Conservation (phyloP, 75 land plant species). For the Chamaecyparis obtusa region DNA sequence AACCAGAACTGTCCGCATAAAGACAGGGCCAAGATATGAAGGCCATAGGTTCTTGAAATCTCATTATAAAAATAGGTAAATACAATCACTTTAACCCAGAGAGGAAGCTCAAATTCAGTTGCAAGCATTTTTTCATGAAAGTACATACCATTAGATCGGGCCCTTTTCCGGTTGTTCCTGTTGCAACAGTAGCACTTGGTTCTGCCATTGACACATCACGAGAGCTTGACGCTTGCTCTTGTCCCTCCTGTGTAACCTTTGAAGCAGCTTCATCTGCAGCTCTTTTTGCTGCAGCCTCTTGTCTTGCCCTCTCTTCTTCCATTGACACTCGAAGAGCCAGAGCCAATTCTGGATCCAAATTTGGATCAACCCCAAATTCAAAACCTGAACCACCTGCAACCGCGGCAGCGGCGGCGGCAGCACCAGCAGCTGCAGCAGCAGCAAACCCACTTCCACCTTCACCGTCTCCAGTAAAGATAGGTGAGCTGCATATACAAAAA, state of each 20-base stretch:
- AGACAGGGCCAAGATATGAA: not conserved
- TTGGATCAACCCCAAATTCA: slow-evolving; percentile 97
- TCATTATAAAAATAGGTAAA: not conserved
- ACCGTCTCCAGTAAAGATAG: slow-evolving; percentile 93
- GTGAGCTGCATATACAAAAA: slow-evolving; percentile 54
- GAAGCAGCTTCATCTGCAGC: slow-evolving; percentile 77
- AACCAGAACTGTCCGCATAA: not conserved
- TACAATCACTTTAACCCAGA: not conserved
- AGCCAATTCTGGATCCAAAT: slow-evolving; percentile 93
- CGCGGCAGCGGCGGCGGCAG: slow-evolving; percentile 83
- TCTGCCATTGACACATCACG: slow-evolving; percentile 82
- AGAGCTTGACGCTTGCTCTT: slow-evolving; percentile 44
- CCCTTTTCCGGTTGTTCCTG: slow-evolving; percentile 35
- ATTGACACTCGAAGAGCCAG: slow-evolving; percentile 92
- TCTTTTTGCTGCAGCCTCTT: slow-evolving; percentile 91
- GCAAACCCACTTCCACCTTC: slow-evolving; percentile 97
- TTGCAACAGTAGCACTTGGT: slow-evolving; percentile 25
- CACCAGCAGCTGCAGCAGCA: slow-evolving; percentile 59
- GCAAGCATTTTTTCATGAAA: not conserved
- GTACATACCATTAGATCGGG: slow-evolving; percentile 43
- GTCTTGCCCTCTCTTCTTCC: slow-evolving; percentile 98
- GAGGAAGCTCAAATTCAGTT: not conserved
- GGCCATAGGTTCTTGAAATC: not conserved
- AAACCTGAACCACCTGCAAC: slow-evolving; percentile 79
- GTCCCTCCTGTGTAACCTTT: slow-evolving; percentile 44